Conservation (phyloP, 257 asterid genomes). For the Solanum piurae region DNA sequence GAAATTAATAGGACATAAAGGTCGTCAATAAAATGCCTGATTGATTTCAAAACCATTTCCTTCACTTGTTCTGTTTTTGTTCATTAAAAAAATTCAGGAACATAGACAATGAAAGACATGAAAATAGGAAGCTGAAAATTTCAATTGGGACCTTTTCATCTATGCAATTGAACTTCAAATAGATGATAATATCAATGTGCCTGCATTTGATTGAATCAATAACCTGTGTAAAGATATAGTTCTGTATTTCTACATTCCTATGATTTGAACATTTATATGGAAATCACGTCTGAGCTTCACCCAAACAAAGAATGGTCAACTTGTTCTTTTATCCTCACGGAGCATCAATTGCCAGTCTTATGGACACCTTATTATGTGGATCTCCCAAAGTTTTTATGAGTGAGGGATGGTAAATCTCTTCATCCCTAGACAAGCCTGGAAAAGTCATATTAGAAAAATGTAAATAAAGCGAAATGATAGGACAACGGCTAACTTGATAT, state of each 20-base stretch:
- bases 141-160: neutral
- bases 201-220: neutral
- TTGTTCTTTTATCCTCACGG: slow-evolving; percentile 25
- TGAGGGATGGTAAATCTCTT: slow-evolving; percentile 30
- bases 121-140: neutral
- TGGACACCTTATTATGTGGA: slow-evolving; percentile 51
- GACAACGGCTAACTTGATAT: neutral
- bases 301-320: slow-evolving; percentile 1
- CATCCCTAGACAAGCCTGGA: slow-evolving; percentile 57
- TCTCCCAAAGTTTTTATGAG: slow-evolving; percentile 35
- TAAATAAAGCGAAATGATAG: neutral
- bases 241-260: neutral
- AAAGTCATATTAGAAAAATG: neutral
- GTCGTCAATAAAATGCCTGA: neutral
- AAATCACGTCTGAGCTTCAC: neutral
- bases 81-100: neutral
- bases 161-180: neutral
- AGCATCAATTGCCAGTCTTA: slow-evolving; percentile 42
- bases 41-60: neutral
- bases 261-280: neutral
- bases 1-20: neutral
- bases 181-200: neutral
- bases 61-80: neutral
- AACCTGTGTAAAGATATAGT: neutral
- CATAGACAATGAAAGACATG: neutral